These are phyloP conservation scores for Thalassiosira mediterranea DNA, from an alignment of 352 stramenopile genomes.

Conservation along the genomic window DNA sequence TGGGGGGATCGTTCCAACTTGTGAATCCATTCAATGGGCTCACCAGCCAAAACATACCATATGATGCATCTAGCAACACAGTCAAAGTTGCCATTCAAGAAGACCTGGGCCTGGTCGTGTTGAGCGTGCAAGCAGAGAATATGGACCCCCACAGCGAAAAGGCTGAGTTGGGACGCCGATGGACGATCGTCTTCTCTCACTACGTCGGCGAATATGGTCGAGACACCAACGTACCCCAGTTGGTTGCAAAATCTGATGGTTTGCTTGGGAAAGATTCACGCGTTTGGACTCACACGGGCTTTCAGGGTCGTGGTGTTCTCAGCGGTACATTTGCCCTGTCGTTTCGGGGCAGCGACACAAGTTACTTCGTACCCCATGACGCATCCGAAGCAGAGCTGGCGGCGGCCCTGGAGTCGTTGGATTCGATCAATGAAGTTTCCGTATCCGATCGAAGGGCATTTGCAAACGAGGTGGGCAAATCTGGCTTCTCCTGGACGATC, in stretches of 20 bases:
- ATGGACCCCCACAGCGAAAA: conserved; percentile 37
- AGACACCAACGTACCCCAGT: conserved; percentile 57
- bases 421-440: conserved; percentile 67
- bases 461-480: conserved; percentile 45
- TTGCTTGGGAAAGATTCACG: conserved; percentile 49
- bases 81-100: conserved; percentile 67
- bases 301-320: conserved; percentile 58
- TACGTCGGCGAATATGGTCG: conserved; percentile 43
- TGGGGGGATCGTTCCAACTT: conserved; percentile 46
- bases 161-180: conserved; percentile 61
- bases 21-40: conserved; percentile 54
- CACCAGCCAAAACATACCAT: conserved; percentile 46
- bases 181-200: conserved; percentile 69
- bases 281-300: conserved; percentile 55
- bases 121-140: conserved; percentile 58
- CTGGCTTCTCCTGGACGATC: conserved; percentile 62
- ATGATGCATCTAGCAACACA: conserved; percentile 39
- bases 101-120: conserved; percentile 57
- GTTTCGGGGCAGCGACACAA: conserved; percentile 48
- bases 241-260: conserved; percentile 35
- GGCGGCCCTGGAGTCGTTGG: conserved; percentile 55
- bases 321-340: conserved; percentile 67
- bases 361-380: conserved; percentile 56
- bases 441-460: conserved; percentile 50
- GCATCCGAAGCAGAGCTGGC: conserved; percentile 50